Evolutionary conservation across 805 yeast genomes (phyloP), one percentile per base, ranked within the genome.

Genomic region (Pichia rugopelliculosa): DNA sequence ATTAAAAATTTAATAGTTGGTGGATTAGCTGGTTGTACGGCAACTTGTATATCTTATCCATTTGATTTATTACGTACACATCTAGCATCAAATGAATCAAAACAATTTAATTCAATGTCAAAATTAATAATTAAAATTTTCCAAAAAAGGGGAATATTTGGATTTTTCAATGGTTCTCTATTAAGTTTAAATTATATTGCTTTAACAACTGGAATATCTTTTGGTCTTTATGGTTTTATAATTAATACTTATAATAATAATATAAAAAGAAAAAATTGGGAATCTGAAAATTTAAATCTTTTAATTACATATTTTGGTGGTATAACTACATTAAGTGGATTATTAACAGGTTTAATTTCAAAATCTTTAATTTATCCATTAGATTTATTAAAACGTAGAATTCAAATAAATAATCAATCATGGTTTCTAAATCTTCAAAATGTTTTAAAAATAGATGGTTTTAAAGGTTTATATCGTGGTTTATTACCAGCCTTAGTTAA

Each of bases 31-130:
- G 99, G 99, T 0, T 67, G 81, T 21, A 57, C 77, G 0, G 87
- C 96, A 25, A 87, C 96, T 0, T 42, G 76, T 0, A 60, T 70
- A 1, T 85, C 97, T 2, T 93, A 93, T 60, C 99, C 99, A 1
- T 80, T 87, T 57, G 99, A 93, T 62, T 72, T 88, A n/a, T 65
- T 93, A 39, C 68, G 99, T 45, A 93, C 99, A 0, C 70, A 96
- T 45, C 73, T 89, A 43, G 95, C 88, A 1, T 91, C 90, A 3
- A 80, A 80, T 57, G 66, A 67, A 24, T 46, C 51, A 2, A 61
- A 52, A 39, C 47, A 61, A 10, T 69, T 76, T 37, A 54, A 65
- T n/a, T 62, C 69, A 2, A 48, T 67, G n/a, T 10, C 45, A 9
- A 40, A 39, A 1, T 71, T 76, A n/a, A 65, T 72, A 60, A 45